Evolutionary conservation across 208 protist genomes (phyloP).

Genomic region (Naegleria lovaniensis): DNA sequence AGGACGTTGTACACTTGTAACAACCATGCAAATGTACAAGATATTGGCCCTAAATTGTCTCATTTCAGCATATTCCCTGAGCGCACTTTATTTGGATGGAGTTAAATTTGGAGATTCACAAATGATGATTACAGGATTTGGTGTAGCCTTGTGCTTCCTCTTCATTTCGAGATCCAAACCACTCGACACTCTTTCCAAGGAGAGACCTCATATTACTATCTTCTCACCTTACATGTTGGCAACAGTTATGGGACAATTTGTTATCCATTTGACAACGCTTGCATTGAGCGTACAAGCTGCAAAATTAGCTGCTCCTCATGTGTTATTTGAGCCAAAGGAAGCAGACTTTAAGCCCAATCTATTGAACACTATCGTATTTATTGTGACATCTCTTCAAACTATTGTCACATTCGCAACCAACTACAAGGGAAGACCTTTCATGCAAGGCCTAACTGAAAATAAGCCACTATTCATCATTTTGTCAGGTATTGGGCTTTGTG

Average conservation of each 20-base stretch:
- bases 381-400: slow-evolving; percentile 85
- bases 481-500: slow-evolving; percentile 47
- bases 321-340: slow-evolving; percentile 45
- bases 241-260: slow-evolving; percentile 89
- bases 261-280: slow-evolving; percentile 82
- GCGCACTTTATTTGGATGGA: slow-evolving; percentile 91
- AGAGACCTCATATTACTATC: slow-evolving; percentile 82
- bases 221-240: slow-evolving; percentile 82
- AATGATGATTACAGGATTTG: slow-evolving; percentile 85
- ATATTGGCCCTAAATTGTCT: slow-evolving; percentile 98
- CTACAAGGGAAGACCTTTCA: slow-evolving; percentile 90
- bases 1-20: slow-evolving; percentile 93
- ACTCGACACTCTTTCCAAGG: slow-evolving; percentile 68
- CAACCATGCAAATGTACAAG: slow-evolving; percentile 97
- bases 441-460: slow-evolving; percentile 80
- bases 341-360: slow-evolving; percentile 87
- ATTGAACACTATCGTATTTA: slow-evolving; percentile 92
- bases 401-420: slow-evolving; percentile 94
- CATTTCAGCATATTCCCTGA: slow-evolving; percentile 88
- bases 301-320: slow-evolving; percentile 46
- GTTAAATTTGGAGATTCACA: slow-evolving; percentile 94
- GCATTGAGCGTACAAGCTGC: slow-evolving; percentile 69
- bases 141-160: slow-evolving; percentile 92
- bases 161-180: slow-evolving; percentile 92
- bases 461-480: slow-evolving; percentile 75